Evolutionary conservation across 1,284 basidiomycete genomes (phyloP).

Genomic region (Tranzscheliella williamsii): DNA sequence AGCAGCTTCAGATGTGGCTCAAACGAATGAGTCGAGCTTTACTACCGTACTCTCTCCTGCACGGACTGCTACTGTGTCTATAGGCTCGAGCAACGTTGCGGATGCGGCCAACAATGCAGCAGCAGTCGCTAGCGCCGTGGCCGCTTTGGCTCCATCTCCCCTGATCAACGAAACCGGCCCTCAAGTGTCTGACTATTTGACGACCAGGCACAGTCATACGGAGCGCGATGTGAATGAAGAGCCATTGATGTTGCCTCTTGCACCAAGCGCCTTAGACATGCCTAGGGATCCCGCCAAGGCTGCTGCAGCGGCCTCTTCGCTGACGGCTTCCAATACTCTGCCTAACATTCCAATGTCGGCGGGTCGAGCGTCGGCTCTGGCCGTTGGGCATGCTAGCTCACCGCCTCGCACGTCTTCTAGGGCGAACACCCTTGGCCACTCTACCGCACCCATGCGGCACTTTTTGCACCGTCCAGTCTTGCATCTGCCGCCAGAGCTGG

Average conservation of each 20-base stretch:
- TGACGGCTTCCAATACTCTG: constrained; percentile 20
- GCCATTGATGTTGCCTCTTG: constrained; percentile 13
- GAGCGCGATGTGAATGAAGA: constrained; percentile 1
- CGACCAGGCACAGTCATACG: background rate
- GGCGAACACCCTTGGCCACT: constrained; percentile 6
- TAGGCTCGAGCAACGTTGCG: too few relatives aligned
- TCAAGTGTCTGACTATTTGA: background rate
- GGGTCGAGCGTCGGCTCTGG: constrained; percentile 15
- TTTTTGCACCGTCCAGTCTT: constrained; percentile 55
- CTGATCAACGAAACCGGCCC: constrained; percentile 2
- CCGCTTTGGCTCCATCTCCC: constrained; percentile 20
- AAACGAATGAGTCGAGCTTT: too few relatives aligned
- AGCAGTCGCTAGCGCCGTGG: too few relatives aligned
- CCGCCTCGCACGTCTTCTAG: constrained; percentile 37
- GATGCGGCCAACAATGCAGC: too few relatives aligned
- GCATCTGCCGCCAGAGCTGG: constrained; percentile 45
- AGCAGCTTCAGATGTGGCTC: too few relatives aligned
- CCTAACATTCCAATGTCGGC: constrained; percentile 18
- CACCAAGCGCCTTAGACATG: constrained; percentile 35
- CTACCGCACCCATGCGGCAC: constrained; percentile 51
- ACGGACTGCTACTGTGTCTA: too few relatives aligned
- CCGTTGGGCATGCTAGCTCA: constrained; percentile 29
- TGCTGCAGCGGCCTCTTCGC: constrained; percentile 14
- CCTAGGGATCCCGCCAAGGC: constrained; percentile 41
- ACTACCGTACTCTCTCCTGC: too few relatives aligned